These are phyloP conservation scores for Populus nigra DNA, from an alignment of 345 rosid species.

Conservation along the genomic window DNA sequence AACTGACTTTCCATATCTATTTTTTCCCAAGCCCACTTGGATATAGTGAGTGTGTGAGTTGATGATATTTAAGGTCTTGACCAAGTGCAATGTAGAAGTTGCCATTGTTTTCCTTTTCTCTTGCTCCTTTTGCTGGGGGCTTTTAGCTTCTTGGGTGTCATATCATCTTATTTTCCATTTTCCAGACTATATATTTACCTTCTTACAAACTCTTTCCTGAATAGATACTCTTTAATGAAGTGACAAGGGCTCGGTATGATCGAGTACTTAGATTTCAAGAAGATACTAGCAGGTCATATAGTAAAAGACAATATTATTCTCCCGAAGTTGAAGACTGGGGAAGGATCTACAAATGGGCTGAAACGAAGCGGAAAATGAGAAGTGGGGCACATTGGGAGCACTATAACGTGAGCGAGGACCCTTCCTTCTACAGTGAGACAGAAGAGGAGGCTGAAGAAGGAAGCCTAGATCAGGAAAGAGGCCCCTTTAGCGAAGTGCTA, in stretches of 20 bases:
- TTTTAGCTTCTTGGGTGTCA: no score
- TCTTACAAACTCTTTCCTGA: not conserved
- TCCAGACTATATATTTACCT: not conserved
- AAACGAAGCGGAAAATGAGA: conserved; percentile 49
- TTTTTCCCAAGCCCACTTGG: no score
- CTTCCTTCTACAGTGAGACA: conserved; percentile 28
- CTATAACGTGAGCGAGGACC: conserved; percentile 24
- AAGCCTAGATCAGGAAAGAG: conserved; percentile 41
- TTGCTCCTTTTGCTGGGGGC: no score
- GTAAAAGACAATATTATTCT: conserved; percentile 29
- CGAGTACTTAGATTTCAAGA: conserved; percentile 45
- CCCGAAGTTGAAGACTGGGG: conserved; percentile 48
- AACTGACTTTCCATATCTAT: no score
- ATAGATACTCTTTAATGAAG: conserved; percentile 75
- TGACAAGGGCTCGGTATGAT: conserved; percentile 60
- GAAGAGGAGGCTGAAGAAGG: conserved; percentile 40
- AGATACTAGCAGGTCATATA: conserved; percentile 29
- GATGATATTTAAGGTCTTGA: no score
- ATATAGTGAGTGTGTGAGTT: no score
- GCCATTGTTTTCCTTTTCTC: no score
- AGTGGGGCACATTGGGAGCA: conserved; percentile 42
- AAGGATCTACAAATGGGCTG: conserved; percentile 56
- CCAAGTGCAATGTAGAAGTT: no score
- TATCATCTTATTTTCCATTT: no score
- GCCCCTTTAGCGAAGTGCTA: conserved; percentile 56